Conservation (phyloP, 768 basidiomycete genomes). For the Coprinopsis sp. region DNA sequence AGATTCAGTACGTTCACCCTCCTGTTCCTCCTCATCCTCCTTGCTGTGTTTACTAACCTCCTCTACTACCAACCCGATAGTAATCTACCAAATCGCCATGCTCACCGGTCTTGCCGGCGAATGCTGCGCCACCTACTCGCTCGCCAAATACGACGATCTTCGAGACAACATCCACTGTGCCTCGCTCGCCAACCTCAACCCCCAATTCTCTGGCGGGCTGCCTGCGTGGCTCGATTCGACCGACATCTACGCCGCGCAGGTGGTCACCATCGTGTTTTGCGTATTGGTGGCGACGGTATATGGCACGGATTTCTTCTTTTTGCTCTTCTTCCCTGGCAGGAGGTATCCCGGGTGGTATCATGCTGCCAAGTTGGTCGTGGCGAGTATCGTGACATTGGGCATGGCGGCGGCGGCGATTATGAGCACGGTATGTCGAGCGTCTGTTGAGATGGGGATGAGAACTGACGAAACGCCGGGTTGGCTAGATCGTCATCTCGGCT, state of each 20-base stretch:
- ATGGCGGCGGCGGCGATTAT: constrained; percentile 24
- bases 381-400: constrained; percentile 22
- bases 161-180: constrained; percentile 22
- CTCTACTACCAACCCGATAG: too few relatives aligned
- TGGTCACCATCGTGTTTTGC: constrained; percentile 29
- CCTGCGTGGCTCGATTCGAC: constrained; percentile 26
- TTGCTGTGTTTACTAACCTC: background rate
- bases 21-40: background rate
- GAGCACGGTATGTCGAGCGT: constrained; percentile 25
- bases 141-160: constrained; percentile 30
- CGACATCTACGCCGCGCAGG: constrained; percentile 23
- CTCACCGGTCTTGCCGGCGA: constrained; percentile 28
- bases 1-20: constrained; percentile 28
- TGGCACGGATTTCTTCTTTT: constrained; percentile 33
- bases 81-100: constrained; percentile 22
- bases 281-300: constrained; percentile 33
- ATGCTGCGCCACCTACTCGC: constrained; percentile 32
- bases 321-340: constrained; percentile 29
- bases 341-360: constrained; percentile 31
- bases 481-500: constrained; percentile 24
- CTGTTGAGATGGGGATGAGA: background rate
- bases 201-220: too few relatives aligned
- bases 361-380: constrained; percentile 16
- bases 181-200: too few relatives aligned
- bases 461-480: background rate